Percentiles rank a stretch among this genome's conserved stretches.
These are phyloP conservation scores for Mucuna pruriens DNA, from an alignment of 306 rosid species.

Conservation along the genomic window DNA sequence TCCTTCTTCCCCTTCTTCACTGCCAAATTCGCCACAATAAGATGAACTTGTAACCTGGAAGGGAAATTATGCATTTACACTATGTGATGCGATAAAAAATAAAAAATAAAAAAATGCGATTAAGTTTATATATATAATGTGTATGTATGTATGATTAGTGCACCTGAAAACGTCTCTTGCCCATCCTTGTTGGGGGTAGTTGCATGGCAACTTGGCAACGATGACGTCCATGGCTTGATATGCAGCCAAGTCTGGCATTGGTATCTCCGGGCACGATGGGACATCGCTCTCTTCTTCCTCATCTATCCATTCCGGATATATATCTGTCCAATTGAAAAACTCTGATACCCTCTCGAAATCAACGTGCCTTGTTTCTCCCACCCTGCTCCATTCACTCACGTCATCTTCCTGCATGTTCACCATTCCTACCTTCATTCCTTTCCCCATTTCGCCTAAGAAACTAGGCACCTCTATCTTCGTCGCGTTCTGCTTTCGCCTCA, in stretches of 20 bases:
- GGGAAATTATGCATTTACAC: too few relatives aligned
- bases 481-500: conserved; percentile 43
- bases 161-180: conserved; percentile 75
- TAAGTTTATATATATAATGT: too few relatives aligned
- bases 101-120: too few relatives aligned
- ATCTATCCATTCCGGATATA: conserved; percentile 94
- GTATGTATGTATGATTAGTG: neutral
- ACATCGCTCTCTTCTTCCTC: conserved; percentile 92
- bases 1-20: conserved; percentile 69
- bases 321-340: conserved; percentile 81
- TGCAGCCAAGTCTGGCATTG: conserved; percentile 67
- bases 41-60: conserved; percentile 71
- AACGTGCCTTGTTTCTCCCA: conserved; percentile 44
- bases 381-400: conserved; percentile 57
- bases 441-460: conserved; percentile 55
- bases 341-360: conserved; percentile 65
- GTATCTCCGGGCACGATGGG: conserved; percentile 80
- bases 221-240: conserved; percentile 61
- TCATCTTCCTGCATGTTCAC: conserved; percentile 75
- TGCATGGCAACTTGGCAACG: conserved; percentile 83
- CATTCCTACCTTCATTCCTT: conserved; percentile 76
- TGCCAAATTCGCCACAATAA: conserved; percentile 67
- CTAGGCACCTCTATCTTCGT: conserved; percentile 63
- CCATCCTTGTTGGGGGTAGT: conserved; percentile 67
- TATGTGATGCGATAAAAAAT: too few relatives aligned